Conservation (phyloP, 140 eudicot species). For the Oenanthe javanica region DNA sequence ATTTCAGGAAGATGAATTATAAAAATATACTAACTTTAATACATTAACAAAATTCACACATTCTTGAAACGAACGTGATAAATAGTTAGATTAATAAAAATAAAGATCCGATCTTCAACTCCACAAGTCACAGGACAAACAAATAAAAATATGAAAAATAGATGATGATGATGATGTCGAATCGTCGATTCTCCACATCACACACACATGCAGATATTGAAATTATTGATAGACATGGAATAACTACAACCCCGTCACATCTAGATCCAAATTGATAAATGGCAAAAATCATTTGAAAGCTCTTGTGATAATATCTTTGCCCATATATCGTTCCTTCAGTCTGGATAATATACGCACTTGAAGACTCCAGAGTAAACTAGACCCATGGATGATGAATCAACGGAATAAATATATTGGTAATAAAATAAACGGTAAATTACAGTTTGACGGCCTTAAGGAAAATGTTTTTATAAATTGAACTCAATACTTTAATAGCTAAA, state of each 20-base stretch:
- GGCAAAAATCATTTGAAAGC: not conserved
- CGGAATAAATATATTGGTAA: too few species aligned
- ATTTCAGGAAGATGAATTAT: too few species aligned
- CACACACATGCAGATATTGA: not conserved
- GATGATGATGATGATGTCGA: not conserved
- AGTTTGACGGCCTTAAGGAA: too few species aligned
- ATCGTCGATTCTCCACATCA: not conserved
- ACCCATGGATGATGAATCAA: too few species aligned
- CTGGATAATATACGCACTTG: not conserved
- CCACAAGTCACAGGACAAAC: not conserved
- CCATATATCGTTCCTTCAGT: not conserved
- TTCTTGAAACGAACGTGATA: not conserved
- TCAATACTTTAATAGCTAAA: too few species aligned
- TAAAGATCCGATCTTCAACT: not conserved
- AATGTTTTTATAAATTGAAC: too few species aligned
- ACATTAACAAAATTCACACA: too few species aligned
- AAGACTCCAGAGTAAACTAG: too few species aligned
- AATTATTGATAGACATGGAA: not conserved
- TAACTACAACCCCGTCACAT: not conserved
- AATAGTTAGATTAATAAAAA: not conserved
- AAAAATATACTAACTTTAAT: too few species aligned
- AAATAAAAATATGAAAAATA: too few species aligned
- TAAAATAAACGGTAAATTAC: too few species aligned
- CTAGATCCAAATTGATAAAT: not conserved
- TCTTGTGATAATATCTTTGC: not conserved